Conservation (phyloP, 805 yeast genomes). For the Maudiozyma turicensis region DNA sequence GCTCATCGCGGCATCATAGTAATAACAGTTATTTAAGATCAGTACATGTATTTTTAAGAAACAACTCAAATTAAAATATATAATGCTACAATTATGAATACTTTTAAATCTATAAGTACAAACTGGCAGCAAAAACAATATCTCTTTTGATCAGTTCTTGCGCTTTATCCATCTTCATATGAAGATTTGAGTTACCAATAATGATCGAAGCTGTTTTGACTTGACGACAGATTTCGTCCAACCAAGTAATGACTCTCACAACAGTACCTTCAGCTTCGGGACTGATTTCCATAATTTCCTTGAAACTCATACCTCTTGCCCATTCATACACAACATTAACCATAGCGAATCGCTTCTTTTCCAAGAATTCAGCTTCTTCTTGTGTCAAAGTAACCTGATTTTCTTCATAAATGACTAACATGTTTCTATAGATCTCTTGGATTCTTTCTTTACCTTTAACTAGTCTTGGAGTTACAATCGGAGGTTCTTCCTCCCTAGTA, state of each 20-base stretch:
- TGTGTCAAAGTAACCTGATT: constrained; percentile 67
- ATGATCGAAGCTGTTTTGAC: constrained; percentile 89
- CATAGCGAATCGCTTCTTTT: constrained; percentile 76
- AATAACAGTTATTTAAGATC: too few relatives aligned
- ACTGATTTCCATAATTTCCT: constrained; percentile 81
- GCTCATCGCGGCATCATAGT: too few relatives aligned
- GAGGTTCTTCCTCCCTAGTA: constrained; percentile 50
- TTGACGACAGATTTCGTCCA: constrained; percentile 92
- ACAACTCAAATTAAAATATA: not conserved
- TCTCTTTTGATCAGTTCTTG: constrained; percentile 94
- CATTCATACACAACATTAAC: constrained; percentile 95
- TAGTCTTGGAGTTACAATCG: constrained; percentile 63
- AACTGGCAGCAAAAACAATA: constrained; percentile 92
- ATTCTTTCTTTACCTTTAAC: constrained; percentile 63
- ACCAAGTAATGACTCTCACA: constrained; percentile 86
- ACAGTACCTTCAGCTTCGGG: constrained; percentile 93
- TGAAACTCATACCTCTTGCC: constrained; percentile 91
- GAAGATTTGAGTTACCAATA: constrained; percentile 86
- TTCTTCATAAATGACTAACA: constrained; percentile 50
- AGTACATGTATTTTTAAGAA: not conserved
- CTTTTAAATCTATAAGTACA: constrained; percentile 47
- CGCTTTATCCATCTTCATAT: constrained; percentile 81
- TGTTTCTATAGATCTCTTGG: constrained; percentile 54
- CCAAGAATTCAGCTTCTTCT: constrained; percentile 79
- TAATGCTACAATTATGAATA: not conserved